A percentile compares a stretch with the other conserved stretches of the same genome.
phyloP scores from a whole-genome alignment of 148 eudicot species.

The Rhododendron williamsianum region DNA sequence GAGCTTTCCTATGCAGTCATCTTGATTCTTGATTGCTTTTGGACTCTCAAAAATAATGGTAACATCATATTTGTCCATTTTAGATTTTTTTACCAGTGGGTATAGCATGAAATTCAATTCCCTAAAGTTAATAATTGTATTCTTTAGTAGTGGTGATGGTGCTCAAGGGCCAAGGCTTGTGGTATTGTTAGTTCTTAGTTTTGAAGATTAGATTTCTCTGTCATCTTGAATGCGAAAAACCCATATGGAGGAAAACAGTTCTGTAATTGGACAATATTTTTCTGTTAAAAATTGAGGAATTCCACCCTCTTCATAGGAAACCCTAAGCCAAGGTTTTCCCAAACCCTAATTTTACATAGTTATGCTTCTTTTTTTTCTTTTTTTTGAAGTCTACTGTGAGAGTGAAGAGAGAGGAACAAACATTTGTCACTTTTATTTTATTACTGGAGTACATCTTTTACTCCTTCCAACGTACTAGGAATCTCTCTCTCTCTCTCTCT shows the following conservation, averaged over 20 bases:
- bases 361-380: not conserved
- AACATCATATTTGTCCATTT: not conserved
- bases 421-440: not conserved
- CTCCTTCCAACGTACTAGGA: slow-evolving; percentile 17
- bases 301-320: not conserved
- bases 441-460: not conserved
- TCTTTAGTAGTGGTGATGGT: not conserved
- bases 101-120: not conserved
- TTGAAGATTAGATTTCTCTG: not conserved
- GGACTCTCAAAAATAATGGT: slow-evolving; percentile 13
- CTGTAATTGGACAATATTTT: not conserved
- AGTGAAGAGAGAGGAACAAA: not conserved
- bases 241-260: not conserved
- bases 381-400: not conserved
- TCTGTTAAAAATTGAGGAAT: not conserved
- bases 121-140: not conserved
- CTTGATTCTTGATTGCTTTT: slow-evolving; percentile 16
- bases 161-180: not conserved
- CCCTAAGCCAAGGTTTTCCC: slow-evolving; percentile 9
- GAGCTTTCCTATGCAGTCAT: slow-evolving; percentile 31
- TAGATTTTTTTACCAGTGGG: not conserved
- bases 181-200: not conserved
- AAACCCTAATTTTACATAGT: slow-evolving; percentile 11
- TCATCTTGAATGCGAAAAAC: not conserved
- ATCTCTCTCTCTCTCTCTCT: not conserved